Percentiles rank a stretch among this genome's conserved stretches.
These are phyloP conservation scores for Senecio squalidus DNA, from an alignment of 140 eudicot species.

Conservation along the genomic window DNA sequence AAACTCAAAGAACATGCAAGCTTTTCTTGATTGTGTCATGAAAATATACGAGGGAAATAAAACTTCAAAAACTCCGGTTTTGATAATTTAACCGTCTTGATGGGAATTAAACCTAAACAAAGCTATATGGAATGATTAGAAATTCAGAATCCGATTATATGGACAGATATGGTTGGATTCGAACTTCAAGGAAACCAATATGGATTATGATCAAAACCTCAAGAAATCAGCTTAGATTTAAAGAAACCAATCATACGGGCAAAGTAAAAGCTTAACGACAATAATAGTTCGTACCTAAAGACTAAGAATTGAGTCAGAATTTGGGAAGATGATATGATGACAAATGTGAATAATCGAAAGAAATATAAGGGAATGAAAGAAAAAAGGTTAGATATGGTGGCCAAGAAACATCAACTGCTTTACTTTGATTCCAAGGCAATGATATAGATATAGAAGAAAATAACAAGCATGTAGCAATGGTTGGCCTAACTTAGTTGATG, in stretches of 20 bases:
- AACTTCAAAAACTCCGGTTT: neutral
- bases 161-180: neutral
- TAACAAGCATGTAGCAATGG: slow-evolving; percentile 38
- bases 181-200: slow-evolving; percentile 1
- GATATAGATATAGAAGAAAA: slow-evolving; percentile 19
- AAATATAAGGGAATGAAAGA: slow-evolving; percentile 26
- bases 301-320: neutral
- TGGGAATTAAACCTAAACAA: slow-evolving; percentile 2
- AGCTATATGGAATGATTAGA: neutral
- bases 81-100: slow-evolving; percentile 5
- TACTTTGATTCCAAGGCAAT: slow-evolving; percentile 76
- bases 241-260: neutral
- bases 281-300: neutral
- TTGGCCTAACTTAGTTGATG: slow-evolving; percentile 75
- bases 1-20: slow-evolving; percentile 15
- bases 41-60: too few relatives aligned
- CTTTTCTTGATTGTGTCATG: slow-evolving; percentile 16
- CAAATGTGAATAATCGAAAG: neutral
- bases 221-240: neutral
- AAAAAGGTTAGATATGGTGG: slow-evolving; percentile 76
- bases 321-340: slow-evolving; percentile 11
- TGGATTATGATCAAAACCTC: neutral
- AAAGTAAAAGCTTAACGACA: neutral
- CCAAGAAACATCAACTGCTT: slow-evolving; percentile 75
- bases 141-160: slow-evolving; percentile 3